Percentiles rank a stretch among this genome's conserved stretches.
Conservation (phyloP, 2,329 filamentous ascomycete species). For the Eutypa lata region DNA sequence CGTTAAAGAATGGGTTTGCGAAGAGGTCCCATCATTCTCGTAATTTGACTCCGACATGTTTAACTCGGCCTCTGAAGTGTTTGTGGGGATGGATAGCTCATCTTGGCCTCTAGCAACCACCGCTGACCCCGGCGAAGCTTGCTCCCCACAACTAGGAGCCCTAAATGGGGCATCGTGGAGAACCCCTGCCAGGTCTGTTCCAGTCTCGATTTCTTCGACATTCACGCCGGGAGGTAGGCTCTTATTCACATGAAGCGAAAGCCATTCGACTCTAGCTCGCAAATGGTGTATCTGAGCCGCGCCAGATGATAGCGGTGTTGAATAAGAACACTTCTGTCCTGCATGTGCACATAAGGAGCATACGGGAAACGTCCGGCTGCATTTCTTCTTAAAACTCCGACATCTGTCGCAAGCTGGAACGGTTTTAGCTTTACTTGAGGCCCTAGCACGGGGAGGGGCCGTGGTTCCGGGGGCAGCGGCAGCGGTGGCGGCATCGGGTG, state of each 20-base stretch:
- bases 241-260: conserved; percentile 34
- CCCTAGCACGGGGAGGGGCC: conserved; percentile 23
- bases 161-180: conserved; percentile 4
- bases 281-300: conserved; percentile 35
- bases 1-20: not conserved
- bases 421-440: conserved; percentile 21
- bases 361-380: conserved; percentile 37
- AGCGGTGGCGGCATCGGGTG: conserved; percentile 8
- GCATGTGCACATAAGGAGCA: conserved; percentile 38
- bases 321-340: conserved; percentile 36
- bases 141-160: not conserved
- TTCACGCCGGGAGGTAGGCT: conserved; percentile 21
- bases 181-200: conserved; percentile 23
- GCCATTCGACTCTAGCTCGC: conserved; percentile 38
- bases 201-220: conserved; percentile 36
- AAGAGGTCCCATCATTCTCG: no score
- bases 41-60: no score
- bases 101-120: not conserved
- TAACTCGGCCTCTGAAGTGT: no score
- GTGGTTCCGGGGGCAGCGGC: conserved; percentile 23
- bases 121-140: not conserved
- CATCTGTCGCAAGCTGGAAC: conserved; percentile 39
- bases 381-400: conserved; percentile 44
- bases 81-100: no score
- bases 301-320: conserved; percentile 24